These are phyloP conservation scores for Triglochin maritima DNA, from an alignment of 106 monocot genomes.

Conservation along the genomic window DNA sequence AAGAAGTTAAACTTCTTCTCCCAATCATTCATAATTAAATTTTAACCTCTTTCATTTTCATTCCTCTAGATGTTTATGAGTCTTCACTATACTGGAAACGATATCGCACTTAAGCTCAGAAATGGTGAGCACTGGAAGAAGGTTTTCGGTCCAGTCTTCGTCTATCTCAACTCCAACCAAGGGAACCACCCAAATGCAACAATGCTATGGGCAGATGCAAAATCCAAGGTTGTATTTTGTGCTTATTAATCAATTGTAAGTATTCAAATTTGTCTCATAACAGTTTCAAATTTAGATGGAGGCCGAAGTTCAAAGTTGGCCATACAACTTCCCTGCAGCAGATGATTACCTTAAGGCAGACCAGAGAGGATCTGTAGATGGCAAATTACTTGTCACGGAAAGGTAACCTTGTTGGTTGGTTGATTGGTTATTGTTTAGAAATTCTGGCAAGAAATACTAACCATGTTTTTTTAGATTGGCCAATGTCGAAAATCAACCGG, in stretches of 20 bases:
- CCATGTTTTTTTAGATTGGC: not conserved
- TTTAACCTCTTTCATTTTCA: too few species aligned
- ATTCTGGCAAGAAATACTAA: not conserved
- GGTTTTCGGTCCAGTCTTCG: conserved; percentile 17
- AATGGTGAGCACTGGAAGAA: conserved; percentile 21
- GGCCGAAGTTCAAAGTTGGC: conserved; percentile 11
- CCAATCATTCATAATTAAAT: not conserved
- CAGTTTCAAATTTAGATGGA: conserved; percentile 14
- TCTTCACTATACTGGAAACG: conserved; percentile 12
- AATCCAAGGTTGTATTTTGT: conserved; percentile 11
- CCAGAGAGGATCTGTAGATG: conserved; percentile 8
- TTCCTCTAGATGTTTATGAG: conserved; percentile 16
- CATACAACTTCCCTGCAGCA: conserved; percentile 10
- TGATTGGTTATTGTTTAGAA: too few species aligned
- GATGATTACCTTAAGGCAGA: conserved; percentile 10
- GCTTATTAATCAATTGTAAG: too few species aligned
- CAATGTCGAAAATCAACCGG: not conserved
- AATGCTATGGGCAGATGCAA: conserved; percentile 10
- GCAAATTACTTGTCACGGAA: conserved; percentile 5
- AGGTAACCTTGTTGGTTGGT: too few species aligned
- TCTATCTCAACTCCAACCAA: conserved; percentile 7
- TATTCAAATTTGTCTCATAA: too few species aligned
- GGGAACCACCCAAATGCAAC: too few species aligned
- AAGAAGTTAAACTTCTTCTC: not conserved
- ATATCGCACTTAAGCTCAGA: not conserved